Conservation (phyloP, 1,284 basidiomycete genomes). For the Boletellus sp. region DNA sequence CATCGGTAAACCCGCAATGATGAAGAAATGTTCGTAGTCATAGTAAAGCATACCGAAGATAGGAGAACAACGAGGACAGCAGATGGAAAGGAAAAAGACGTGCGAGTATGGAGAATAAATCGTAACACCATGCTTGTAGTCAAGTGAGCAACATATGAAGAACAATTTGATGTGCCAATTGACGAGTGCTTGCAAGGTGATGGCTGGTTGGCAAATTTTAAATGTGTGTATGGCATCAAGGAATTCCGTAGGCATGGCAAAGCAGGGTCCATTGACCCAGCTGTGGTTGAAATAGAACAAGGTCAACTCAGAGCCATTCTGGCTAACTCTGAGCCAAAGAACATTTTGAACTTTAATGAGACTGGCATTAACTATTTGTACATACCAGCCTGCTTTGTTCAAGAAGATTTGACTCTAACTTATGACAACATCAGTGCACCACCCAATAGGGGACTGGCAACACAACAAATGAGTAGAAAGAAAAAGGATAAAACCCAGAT, state of each 20-base stretch:
- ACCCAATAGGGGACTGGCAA: conserved; percentile 1
- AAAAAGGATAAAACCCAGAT: not conserved
- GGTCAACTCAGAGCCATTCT: not conserved
- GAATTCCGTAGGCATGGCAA: not conserved
- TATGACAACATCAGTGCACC: not conserved
- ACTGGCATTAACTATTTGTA: not conserved
- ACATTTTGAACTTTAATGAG: not conserved
- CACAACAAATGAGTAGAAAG: conserved; percentile 1
- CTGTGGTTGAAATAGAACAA: not conserved
- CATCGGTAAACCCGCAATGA: no score
- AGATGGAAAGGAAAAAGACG: no score
- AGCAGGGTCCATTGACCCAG: not conserved
- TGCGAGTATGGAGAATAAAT: no score
- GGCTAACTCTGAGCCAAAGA: not conserved
- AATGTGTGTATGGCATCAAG: not conserved
- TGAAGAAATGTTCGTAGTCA: no score
- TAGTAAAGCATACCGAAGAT: no score
- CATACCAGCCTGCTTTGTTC: no score
- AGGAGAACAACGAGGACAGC: no score
- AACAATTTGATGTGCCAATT: not conserved
- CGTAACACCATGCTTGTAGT: not conserved
- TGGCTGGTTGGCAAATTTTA: not conserved
- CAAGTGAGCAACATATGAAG: not conserved
- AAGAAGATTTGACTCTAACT: no score
- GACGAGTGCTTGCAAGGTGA: not conserved